phyloP scores from a whole-genome alignment of 495 filamentous ascomycete species.

The Neurospora hispaniola region DNA sequence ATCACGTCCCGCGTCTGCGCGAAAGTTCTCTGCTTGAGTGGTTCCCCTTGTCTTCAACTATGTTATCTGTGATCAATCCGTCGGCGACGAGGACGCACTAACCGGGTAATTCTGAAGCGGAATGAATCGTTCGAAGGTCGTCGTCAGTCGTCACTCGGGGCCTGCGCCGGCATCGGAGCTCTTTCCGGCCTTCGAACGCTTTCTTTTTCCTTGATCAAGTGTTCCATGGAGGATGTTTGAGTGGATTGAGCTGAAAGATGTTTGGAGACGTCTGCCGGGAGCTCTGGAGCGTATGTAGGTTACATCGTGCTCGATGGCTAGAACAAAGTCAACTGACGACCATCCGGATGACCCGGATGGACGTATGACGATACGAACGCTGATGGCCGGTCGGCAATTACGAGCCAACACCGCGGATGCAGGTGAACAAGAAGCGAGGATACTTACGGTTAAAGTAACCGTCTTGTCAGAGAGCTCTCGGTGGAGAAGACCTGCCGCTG shows the following conservation, averaged over 20 bases:
- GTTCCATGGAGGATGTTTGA: not conserved
- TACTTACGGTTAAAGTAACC: too few relatives aligned
- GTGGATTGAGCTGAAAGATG: not conserved
- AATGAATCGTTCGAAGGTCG: not conserved
- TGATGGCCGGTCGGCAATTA: too few relatives aligned
- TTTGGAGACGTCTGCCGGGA: not conserved
- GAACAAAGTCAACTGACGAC: too few relatives aligned
- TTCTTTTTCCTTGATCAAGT: not conserved
- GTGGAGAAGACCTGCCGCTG: not conserved
- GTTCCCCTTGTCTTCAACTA: not conserved
- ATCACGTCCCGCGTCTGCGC: not conserved
- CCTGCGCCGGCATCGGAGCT: not conserved
- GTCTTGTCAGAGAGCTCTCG: not conserved
- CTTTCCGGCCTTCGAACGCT: not conserved
- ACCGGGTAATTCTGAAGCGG: not conserved
- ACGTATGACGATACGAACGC: too few relatives aligned
- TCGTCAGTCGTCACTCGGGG: not conserved
- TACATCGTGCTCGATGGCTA: not conserved
- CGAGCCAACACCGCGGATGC: too few relatives aligned
- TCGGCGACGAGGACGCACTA: not conserved
- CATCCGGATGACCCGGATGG: too few relatives aligned
- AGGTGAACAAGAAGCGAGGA: too few relatives aligned
- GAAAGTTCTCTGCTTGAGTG: not conserved
- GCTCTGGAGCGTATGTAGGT: not conserved
- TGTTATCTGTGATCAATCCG: not conserved